phyloP scores from a whole-genome alignment of 176 grass and related monocot genomes.

The Phoenix dactylifera region DNA sequence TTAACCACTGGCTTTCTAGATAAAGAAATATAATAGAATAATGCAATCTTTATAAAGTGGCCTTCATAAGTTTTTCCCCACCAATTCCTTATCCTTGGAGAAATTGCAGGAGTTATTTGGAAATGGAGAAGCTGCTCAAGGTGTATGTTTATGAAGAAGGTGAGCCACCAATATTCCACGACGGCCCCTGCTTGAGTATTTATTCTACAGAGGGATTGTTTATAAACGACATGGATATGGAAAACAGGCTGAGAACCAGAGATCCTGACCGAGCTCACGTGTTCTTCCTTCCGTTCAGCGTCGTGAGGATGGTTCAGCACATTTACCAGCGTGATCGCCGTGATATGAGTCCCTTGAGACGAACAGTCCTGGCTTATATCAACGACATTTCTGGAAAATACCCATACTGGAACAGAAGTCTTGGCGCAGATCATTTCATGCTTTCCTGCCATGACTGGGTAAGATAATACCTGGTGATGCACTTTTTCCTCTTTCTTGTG shows the following conservation, averaged over 20 bases:
- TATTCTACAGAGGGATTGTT: conserved; percentile 90
- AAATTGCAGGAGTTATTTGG: conserved; percentile 63
- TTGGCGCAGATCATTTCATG: conserved; percentile 83
- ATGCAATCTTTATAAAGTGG: too few relatives aligned
- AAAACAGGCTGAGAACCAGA: conserved; percentile 33
- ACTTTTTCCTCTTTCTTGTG: too few relatives aligned
- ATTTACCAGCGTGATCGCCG: conserved; percentile 42
- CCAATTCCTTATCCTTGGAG: neutral
- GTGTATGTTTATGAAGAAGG: conserved; percentile 83
- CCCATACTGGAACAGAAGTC: conserved; percentile 74
- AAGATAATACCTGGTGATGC: neutral
- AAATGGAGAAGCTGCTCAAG: conserved; percentile 87
- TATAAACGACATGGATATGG: conserved; percentile 65
- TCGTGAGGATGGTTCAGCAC: conserved; percentile 74
- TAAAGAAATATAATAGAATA: too few relatives aligned
- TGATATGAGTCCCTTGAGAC: conserved; percentile 48
- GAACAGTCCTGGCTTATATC: conserved; percentile 58
- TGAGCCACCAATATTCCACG: conserved; percentile 90
- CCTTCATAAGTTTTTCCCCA: neutral
- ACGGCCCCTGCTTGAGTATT: conserved; percentile 78
- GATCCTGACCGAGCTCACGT: conserved; percentile 51
- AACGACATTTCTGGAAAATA: conserved; percentile 41
- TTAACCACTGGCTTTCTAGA: too few relatives aligned
- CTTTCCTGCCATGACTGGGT: conserved; percentile 97
- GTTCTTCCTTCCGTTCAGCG: conserved; percentile 82